Base-by-base conservation (phyloP, 805 yeast species). In the Candida boleticola region DNA sequence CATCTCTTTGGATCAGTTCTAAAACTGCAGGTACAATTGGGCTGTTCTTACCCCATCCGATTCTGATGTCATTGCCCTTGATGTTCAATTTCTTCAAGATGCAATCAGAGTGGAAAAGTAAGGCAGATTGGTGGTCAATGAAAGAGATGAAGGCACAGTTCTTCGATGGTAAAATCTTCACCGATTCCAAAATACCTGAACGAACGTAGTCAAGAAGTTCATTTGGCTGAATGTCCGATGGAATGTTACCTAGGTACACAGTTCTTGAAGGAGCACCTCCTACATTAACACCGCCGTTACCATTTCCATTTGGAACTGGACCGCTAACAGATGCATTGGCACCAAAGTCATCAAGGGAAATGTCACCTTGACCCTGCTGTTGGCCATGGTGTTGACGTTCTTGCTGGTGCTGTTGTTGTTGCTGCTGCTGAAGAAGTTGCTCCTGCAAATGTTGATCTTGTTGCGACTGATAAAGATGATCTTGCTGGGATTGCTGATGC, bases 61-160 rank as follows among this genome's bases (percentile, higher is more conserved):
- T 77, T 56, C 89, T 79, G 43, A 90, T 79, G 54, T 87, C 95
- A 50, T 84, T 81, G 36, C 88, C 89, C 51, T 80, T 81, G 45
- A 93, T 85, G 32, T 83, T 79, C 48, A 90, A 72, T 58, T 90
- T 80, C 58, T 88, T 89, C 58, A 92, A 73, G 39, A 87, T 83
- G 30, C 96, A 95, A 66, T 90, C 97, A 0, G 96, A 87, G 63
- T 89, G 97, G 68, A 93, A 93, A 50, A 89, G 77, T 45, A 89
- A 72, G 0, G 98, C 97, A 23, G 93, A 78, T 50, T 86, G 83
- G 60, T 85, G 92, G 61, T 89, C 96, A 43, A 92, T 72, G 61
- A 93, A 92, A 4, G 96, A 85, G 32, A 92, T 77, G 58, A 88
- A 88, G 2, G 96, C 97, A 71, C 96, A 89, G 71, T 80, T 81